phyloP scores from a whole-genome alignment of 139 green algal genomes.

The Haematococcus lacustris region DNA sequence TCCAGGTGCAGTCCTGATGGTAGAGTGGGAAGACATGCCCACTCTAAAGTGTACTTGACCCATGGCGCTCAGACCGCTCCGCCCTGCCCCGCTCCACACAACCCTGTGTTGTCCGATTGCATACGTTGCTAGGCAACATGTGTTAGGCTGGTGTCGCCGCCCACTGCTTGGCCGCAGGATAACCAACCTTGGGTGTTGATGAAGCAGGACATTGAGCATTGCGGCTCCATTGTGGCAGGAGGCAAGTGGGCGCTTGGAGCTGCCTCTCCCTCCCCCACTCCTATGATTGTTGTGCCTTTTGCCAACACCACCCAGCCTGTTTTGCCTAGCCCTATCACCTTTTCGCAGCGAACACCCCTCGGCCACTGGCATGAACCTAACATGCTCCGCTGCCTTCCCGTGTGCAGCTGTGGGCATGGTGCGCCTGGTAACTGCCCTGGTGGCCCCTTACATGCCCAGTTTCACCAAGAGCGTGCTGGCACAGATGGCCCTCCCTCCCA shows the following conservation, averaged over 20 bases:
- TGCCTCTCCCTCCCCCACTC: background rate
- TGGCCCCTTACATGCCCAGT: conserved; percentile 89
- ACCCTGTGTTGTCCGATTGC: background rate
- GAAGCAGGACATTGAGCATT: conserved; percentile 53
- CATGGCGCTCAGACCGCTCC: background rate
- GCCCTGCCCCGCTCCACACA: background rate
- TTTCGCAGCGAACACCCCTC: background rate
- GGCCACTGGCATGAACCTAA: background rate
- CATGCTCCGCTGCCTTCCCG: background rate
- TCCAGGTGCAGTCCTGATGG: conserved; percentile 40
- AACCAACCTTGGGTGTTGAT: conserved; percentile 51
- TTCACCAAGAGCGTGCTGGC: conserved; percentile 56
- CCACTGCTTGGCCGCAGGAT: conserved; percentile 30
- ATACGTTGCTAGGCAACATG: background rate
- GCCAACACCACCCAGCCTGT: background rate
- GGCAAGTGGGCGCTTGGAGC: conserved; percentile 14
- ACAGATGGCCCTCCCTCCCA: conserved; percentile 16
- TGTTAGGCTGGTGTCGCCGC: background rate
- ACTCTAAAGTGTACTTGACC: background rate
- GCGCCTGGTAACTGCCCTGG: conserved; percentile 69
- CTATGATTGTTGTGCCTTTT: background rate
- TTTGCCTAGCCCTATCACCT: background rate
- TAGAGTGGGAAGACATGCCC: background rate
- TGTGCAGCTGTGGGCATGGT: conserved; percentile 68
- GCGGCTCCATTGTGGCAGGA: conserved; percentile 47